These are phyloP conservation scores for Pisolithus thermaeus DNA, from an alignment of 1,284 basidiomycete genomes.

Conservation along the genomic window DNA sequence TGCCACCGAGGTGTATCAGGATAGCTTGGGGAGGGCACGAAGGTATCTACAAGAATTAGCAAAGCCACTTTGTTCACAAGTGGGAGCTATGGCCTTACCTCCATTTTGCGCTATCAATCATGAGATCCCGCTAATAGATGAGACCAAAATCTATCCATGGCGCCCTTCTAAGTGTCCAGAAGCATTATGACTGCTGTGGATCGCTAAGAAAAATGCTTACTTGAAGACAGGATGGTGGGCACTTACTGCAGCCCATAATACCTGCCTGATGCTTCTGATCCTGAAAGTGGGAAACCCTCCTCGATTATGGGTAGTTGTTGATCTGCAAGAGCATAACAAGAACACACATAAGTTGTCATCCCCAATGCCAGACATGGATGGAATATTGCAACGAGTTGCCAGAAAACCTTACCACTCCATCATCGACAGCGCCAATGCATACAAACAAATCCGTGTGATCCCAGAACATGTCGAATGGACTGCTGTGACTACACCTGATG, in stretches of 20 bases:
- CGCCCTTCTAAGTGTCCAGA: conserved; percentile 25
- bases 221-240: conserved; percentile 25
- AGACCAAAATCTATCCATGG: conserved; percentile 24
- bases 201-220: conserved; percentile 24
- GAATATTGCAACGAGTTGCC: conserved; percentile 12
- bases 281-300: no score
- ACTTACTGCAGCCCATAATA: conserved; percentile 22
- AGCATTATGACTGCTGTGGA: conserved; percentile 23
- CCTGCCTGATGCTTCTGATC: conserved; percentile 33
- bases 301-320: no score
- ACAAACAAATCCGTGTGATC: conserved; percentile 31
- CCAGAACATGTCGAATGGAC: conserved; percentile 25
- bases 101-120: conserved; percentile 32
- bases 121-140: conserved; percentile 29
- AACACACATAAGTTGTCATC: no score
- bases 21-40: conserved; percentile 11
- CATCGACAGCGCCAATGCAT: conserved; percentile 31
- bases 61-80: conserved; percentile 19
- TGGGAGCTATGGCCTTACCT: conserved; percentile 23
- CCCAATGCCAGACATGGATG: no score
- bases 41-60: conserved; percentile 18
- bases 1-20: conserved; percentile 10
- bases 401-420: conserved; percentile 18
- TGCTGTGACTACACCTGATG: conserved; percentile 25
- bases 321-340: no score